Evolutionary conservation across 495 filamentous ascomycete species (phyloP).

Genomic region (Neurospora tetraspora): DNA sequence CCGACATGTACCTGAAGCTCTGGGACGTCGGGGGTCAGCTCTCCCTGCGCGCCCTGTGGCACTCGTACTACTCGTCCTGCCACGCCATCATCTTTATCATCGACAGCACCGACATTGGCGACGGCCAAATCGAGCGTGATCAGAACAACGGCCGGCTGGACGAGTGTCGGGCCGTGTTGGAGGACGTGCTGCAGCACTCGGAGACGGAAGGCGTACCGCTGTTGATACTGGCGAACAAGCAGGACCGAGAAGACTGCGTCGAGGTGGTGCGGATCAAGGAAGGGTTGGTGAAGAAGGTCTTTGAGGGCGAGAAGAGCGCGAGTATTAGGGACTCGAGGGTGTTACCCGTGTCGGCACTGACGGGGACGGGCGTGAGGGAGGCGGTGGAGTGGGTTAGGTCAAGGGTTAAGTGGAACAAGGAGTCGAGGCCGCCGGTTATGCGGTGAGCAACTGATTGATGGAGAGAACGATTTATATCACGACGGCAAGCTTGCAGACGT

Average conservation of each 20-base stretch:
- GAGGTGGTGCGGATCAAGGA: constrained; percentile 97
- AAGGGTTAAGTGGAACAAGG: constrained; percentile 92
- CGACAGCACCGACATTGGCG: constrained; percentile 84
- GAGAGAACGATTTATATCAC: not conserved
- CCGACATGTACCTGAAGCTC: constrained; percentile 92
- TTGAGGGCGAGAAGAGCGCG: constrained; percentile 82
- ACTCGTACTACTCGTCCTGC: constrained; percentile 85
- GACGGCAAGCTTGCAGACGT: not conserved
- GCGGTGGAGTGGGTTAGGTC: constrained; percentile 92
- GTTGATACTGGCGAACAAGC: constrained; percentile 91
- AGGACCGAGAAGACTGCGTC: constrained; percentile 93
- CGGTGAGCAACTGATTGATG: constrained; percentile 36
- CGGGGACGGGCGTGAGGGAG: constrained; percentile 83
- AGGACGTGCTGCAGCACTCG: constrained; percentile 72
- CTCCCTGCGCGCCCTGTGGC: constrained; percentile 81
- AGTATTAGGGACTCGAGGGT: constrained; percentile 84
- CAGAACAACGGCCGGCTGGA: constrained; percentile 56
- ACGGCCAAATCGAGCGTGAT: constrained; percentile 54
- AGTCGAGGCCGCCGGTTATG: constrained; percentile 86
- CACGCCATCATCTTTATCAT: constrained; percentile 97
- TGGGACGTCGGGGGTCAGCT: constrained; percentile 98
- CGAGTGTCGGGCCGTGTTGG: constrained; percentile 81
- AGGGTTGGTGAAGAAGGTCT: constrained; percentile 83
- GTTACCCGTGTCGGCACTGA: constrained; percentile 81
- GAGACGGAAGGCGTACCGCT: constrained; percentile 87